Evolutionary conservation across 257 asterid genomes (phyloP), one percentile per base, ranked within the genome.

Genomic region (Solanum rostratum): DNA sequence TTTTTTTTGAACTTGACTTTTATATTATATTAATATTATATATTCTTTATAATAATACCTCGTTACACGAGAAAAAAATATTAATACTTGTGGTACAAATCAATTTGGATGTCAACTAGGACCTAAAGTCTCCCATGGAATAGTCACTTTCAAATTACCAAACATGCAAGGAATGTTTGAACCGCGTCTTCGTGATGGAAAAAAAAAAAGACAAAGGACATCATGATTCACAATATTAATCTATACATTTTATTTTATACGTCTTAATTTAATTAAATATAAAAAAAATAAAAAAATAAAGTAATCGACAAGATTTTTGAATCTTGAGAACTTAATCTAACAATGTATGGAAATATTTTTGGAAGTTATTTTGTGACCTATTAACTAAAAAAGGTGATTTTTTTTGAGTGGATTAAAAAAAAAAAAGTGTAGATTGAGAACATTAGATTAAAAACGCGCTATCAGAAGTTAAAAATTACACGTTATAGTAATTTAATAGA

Each of bases 161-260:
- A 66, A 3, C 74, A 30, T 66, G 74, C 46, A 66, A 66, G 13
- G 74, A 16, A 16, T 66, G 43, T 30, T 65, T 30, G 46, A 15
- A 15, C 46, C 22, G 22, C 45, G 24, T 66, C 45, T 30, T 2
- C n/a, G 27, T 62, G 69, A 11, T 1, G 2, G 15, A 6, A 9
- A 1, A n/a, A n/a, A 20, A 59, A 9, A 1, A 0, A 59, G 3
- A 11, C 1, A 0, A 6, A n/a, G 3, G 10, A 24, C 4, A 62
- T 62, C 1, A 10, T 1, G 9, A 5, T 24, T 2, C 7, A 24
- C 19, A 62, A 62, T 62, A 59, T 62, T 62, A 62, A 3, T 62
- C 18, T 3, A 18, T 55, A 0, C 24, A 3, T 55, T 55, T 20
- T 57, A 57, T 57, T 55, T 57, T 57, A 20, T 20, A 20, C 4